Conservation (phyloP, 148 eudicot genomes). For the Suaeda aralocaspica region DNA sequence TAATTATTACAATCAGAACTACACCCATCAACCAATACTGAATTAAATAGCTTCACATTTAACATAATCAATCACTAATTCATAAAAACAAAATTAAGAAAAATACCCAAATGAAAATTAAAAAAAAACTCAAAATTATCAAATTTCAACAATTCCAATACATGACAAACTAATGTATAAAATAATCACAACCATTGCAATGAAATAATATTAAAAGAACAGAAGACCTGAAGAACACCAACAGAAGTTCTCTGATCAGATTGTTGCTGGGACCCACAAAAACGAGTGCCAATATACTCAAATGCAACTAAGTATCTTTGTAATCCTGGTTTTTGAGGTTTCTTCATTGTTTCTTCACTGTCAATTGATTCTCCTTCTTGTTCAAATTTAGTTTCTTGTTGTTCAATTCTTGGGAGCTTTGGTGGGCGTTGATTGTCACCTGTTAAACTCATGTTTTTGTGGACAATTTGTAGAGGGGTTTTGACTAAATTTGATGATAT, state of each 20-base stretch:
- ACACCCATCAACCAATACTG: too few species aligned
- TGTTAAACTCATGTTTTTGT: conserved; percentile 2
- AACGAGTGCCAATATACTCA: conserved; percentile 91
- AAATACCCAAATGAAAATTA: too few species aligned
- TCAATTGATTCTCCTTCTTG: conserved; percentile 20
- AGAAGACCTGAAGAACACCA: conserved; percentile 81
- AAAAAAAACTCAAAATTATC: too few species aligned
- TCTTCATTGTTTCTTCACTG: conserved; percentile 14
- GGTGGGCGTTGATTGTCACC: conserved; percentile 40
- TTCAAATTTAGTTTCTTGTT: conserved; percentile 25
- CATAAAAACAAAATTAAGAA: too few species aligned
- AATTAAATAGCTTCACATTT: too few species aligned
- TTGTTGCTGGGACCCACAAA: conserved; percentile 83
- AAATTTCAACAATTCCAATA: too few species aligned
- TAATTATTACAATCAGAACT: too few species aligned
- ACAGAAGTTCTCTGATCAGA: conserved; percentile 59
- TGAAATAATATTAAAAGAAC: neutral
- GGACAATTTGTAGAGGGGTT: too few species aligned
- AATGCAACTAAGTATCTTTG: conserved; percentile 84
- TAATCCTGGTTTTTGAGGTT: conserved; percentile 39
- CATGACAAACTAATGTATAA: too few species aligned
- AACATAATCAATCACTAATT: too few species aligned
- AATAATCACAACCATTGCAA: neutral
- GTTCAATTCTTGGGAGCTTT: conserved; percentile 40
- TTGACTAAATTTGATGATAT: too few species aligned